These are phyloP conservation scores for Trichosporon asahii DNA, from an alignment of 1,284 basidiomycete genomes.

Conservation along the genomic window DNA sequence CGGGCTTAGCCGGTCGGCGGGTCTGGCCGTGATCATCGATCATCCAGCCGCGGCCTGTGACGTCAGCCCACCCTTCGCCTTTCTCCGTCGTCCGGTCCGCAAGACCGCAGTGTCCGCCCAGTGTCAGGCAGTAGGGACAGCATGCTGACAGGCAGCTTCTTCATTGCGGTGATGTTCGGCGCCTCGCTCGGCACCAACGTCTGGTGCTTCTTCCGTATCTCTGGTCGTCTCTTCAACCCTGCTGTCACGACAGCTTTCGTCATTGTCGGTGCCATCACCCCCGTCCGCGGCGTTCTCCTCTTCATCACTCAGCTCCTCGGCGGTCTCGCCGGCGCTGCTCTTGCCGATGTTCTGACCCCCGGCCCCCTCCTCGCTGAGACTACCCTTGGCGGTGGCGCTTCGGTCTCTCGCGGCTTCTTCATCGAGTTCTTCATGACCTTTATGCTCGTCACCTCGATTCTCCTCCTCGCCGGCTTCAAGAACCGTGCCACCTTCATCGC, in stretches of 20 bases:
- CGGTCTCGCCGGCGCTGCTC: conserved; percentile 53
- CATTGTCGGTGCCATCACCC: conserved; percentile 52
- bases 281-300: conserved; percentile 49
- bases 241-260: conserved; percentile 54
- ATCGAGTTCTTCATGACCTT: conserved; percentile 55
- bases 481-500: conserved; percentile 56
- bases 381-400: conserved; percentile 44
- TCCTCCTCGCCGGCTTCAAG: conserved; percentile 55
- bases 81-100: neutral
- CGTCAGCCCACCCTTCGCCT: neutral
- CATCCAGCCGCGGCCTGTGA: neutral
- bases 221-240: conserved; percentile 53
- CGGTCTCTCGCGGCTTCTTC: conserved; percentile 41
- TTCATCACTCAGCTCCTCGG: conserved; percentile 52
- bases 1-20: neutral
- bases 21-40: neutral
- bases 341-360: conserved; percentile 51
- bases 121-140: neutral
- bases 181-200: conserved; percentile 52
- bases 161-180: conserved; percentile 54
- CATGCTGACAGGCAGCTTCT: conserved; percentile 47
- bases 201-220: conserved; percentile 54
- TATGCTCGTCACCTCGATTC: conserved; percentile 49
- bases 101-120: neutral
- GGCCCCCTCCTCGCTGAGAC: conserved; percentile 48